Percentiles rank a stretch among this genome's conserved stretches.
Evolutionary conservation across 2,329 filamentous ascomycete species (phyloP).

Genomic region (Ophiosphaerella herpotricha): DNA sequence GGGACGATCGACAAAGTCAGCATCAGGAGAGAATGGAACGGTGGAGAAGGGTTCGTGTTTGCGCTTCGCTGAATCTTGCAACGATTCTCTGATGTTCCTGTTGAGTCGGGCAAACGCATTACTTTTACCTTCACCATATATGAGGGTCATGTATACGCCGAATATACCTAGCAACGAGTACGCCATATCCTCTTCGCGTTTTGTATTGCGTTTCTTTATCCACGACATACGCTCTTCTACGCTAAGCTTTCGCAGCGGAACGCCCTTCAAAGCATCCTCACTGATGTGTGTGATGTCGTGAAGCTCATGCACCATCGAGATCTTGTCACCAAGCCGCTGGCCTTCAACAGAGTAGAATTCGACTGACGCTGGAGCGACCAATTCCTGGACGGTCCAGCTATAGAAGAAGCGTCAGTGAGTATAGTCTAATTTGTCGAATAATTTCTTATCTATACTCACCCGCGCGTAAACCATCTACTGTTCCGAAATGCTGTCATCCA

Average conservation of each 20-base stretch:
- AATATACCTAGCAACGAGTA: constrained; percentile 35
- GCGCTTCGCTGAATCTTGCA: background rate
- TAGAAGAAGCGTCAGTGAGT: too few relatives aligned
- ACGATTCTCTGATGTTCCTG: constrained; percentile 9
- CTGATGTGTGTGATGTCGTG: background rate
- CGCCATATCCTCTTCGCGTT: constrained; percentile 26
- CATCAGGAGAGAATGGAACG: constrained; percentile 34
- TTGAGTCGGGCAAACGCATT: constrained; percentile 18
- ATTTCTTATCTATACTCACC: background rate
- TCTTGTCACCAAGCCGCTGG: background rate
- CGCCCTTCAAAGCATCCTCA: background rate
- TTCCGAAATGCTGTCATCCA: background rate
- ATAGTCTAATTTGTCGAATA: too few relatives aligned
- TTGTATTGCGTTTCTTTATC: constrained; percentile 4
- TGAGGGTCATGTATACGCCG: constrained; percentile 23
- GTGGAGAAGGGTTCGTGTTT: constrained; percentile 25
- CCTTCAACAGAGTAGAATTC: background rate
- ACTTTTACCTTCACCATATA: constrained; percentile 3
- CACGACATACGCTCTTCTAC: constrained; percentile 9
- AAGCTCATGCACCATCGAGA: background rate
- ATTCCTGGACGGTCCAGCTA: background rate
- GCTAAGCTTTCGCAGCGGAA: background rate
- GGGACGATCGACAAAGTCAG: constrained; percentile 33
- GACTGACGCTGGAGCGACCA: background rate
- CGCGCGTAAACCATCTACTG: constrained; percentile 1